Evolutionary conservation across 768 basidiomycete species (phyloP), one percentile per base, ranked within the genome.

Genomic region (Boletus rubropictus): DNA sequence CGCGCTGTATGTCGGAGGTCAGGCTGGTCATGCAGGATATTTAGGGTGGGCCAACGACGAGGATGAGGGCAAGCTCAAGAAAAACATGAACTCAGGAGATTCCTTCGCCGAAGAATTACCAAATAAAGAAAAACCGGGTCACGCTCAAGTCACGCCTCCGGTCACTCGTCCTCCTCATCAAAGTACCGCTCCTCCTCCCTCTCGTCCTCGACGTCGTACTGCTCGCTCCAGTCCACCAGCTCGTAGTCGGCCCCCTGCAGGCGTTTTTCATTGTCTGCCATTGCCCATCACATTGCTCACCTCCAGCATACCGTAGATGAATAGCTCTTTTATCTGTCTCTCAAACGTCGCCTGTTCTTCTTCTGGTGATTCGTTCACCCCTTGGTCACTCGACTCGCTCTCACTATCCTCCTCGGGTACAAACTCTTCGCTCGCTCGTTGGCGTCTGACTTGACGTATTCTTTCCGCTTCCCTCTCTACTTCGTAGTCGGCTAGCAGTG

Each of bases 221-320:
- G 70, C 46, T 89, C 87, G 56, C 80, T 78, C 86, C 87, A 89
- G 59, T 89, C 87, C 8, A 85, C 75, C 42, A 61, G 60, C 49
- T 84, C 84, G 48, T 89, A 89, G 54, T 87, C 77, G 27, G 82
- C 75, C 5, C 74, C 71, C 86, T 89, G 59, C 20, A 46, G 27
- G 43, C 18, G 45, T 41, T 38, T 34, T 41, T 51, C 44, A 46
- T 39, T n/a, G 36, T 24, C 15, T 7, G 11, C 15, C 20, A 8
- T 4, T 4, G 21, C 17, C 7, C 39, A 18, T 24, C 27, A 8
- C 14, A 7, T 34, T 25, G 66, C 80, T 65, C 66, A 81, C 88
- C 63, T 86, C 82, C 10, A 90, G 69, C 48, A 82, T 61, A 5
- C 88, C 88, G 53, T 89, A 87, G 20, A 90, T 84, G 54, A 89